Percentiles rank a stretch among this genome's conserved stretches.
Conservation (phyloP, 2,329 filamentous ascomycete genomes). For the Ophiosphaerella korrae region DNA sequence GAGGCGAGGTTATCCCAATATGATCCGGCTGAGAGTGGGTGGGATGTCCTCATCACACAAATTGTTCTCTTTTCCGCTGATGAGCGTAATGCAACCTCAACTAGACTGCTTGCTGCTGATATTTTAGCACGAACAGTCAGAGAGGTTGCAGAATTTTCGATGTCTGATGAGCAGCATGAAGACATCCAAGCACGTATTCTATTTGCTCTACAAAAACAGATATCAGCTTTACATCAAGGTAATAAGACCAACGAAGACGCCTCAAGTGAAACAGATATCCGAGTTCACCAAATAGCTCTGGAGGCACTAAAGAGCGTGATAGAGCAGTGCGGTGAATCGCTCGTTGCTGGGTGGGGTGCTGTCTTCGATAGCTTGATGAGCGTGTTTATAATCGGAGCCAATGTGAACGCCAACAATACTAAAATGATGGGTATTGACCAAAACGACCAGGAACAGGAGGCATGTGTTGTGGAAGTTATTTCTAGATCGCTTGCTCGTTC, state of each 20-base stretch:
- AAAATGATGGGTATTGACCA: neutral
- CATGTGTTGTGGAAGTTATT: constrained; percentile 40
- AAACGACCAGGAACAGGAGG: neutral
- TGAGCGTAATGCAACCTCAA: constrained; percentile 46
- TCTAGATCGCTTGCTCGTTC: constrained; percentile 81
- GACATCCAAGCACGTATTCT: constrained; percentile 75
- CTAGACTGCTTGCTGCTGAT: constrained; percentile 56
- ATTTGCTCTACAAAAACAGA: constrained; percentile 66
- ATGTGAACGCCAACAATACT: neutral
- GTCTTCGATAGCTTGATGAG: constrained; percentile 85
- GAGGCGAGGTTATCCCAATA: constrained; percentile 68
- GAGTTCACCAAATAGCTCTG: constrained; percentile 79
- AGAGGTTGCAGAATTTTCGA: constrained; percentile 58
- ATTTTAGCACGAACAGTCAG: constrained; percentile 55
- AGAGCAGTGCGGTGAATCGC: constrained; percentile 84
- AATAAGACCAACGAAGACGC: constrained; percentile 60
- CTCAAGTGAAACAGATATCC: constrained; percentile 69
- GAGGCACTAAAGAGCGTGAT: constrained; percentile 82
- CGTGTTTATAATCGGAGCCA: constrained; percentile 62
- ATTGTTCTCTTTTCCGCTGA: constrained; percentile 56
- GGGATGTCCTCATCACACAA: constrained; percentile 68
- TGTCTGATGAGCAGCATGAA: constrained; percentile 49
- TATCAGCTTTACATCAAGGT: constrained; percentile 61
- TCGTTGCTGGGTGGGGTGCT: constrained; percentile 82
- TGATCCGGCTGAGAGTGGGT: constrained; percentile 72